Conservation (phyloP, 768 basidiomycete species). For the Auricularia sp. region DNA sequence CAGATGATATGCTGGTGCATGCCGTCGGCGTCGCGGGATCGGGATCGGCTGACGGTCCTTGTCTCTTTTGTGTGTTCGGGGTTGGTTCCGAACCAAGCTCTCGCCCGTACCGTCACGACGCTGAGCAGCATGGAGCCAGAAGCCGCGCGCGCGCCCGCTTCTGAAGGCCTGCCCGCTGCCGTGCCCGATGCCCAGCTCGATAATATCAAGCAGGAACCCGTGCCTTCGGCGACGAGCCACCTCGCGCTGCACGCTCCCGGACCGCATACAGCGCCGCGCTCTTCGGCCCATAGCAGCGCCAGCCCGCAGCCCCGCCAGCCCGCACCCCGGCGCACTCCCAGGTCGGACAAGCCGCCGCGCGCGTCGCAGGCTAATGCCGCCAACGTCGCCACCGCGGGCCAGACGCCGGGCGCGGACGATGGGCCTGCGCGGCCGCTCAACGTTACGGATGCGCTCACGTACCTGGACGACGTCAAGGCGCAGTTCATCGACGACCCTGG, state of each 20-base stretch:
- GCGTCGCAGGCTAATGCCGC: neutral
- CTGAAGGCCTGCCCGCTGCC: too few relatives aligned
- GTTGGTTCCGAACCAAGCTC: too few relatives aligned
- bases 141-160: too few relatives aligned
- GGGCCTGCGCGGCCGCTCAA: constrained; percentile 58
- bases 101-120: too few relatives aligned
- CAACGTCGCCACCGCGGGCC: neutral
- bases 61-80: too few relatives aligned
- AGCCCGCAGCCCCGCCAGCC: neutral
- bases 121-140: too few relatives aligned
- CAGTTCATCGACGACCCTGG: constrained; percentile 86
- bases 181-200: too few relatives aligned
- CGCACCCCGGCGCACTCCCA: neutral
- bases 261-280: neutral
- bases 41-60: too few relatives aligned
- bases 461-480: constrained; percentile 88
- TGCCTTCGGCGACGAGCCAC: neutral
- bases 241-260: neutral
- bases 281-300: neutral
- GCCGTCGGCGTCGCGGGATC: too few relatives aligned
- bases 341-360: neutral
- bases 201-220: too few relatives aligned
- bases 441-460: constrained; percentile 86
- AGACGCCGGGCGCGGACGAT: neutral
- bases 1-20: too few relatives aligned